Conservation (phyloP, 2,329 filamentous ascomycete genomes). For the Ascochyta viciae-villosae region DNA sequence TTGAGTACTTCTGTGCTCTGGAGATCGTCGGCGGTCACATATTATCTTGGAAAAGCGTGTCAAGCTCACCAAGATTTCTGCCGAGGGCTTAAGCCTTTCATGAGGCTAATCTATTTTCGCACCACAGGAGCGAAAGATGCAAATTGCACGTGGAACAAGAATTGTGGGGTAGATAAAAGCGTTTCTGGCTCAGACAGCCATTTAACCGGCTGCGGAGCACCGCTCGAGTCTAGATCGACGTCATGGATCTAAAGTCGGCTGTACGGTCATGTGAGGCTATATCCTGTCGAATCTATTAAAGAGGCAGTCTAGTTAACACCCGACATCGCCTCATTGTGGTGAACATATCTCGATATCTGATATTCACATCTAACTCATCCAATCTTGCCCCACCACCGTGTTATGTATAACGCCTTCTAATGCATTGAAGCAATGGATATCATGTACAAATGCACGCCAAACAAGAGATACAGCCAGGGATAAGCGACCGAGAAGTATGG, state of each 20-base stretch:
- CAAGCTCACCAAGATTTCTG: slow-evolving; percentile 26
- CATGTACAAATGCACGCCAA: not conserved
- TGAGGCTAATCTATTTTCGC: slow-evolving; percentile 22
- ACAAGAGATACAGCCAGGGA: not conserved
- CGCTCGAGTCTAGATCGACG: not conserved
- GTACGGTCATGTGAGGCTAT: not conserved
- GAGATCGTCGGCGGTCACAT: not conserved
- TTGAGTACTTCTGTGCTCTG: not conserved
- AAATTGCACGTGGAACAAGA: not conserved
- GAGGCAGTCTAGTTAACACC: not conserved
- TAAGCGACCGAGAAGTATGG: not conserved
- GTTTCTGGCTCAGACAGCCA: not conserved
- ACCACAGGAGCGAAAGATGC: not conserved
- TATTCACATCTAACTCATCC: not conserved
- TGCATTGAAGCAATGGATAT: not conserved
- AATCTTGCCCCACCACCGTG: not conserved
- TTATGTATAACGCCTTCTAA: not conserved
- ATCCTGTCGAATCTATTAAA: not conserved
- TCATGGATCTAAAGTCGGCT: not conserved
- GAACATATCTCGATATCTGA: not conserved
- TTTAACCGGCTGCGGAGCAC: not conserved
- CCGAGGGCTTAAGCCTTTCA: slow-evolving; percentile 19
- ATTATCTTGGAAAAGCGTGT: not conserved
- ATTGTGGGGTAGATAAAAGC: not conserved
- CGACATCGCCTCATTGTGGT: not conserved